Base-by-base conservation (phyloP, 768 basidiomycete species). In the Asterophora lycoperdoides region DNA sequence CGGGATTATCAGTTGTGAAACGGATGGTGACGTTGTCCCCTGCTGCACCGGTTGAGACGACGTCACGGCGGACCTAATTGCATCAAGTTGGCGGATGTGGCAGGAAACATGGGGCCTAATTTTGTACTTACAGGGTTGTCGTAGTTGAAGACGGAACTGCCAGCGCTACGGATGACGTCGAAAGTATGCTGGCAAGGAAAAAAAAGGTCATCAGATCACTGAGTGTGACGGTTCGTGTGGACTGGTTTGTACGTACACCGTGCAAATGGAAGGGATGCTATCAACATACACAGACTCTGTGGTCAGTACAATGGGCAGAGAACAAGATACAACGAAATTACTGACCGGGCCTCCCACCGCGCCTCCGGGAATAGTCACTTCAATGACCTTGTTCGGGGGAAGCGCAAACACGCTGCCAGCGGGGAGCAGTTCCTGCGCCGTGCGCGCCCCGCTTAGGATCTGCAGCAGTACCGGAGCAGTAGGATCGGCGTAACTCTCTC, bases 1-100 rank as follows among this genome's bases (percentile, higher is more conserved):
- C 79, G 30, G 77, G 59, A 48, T 79, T 79, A 42, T 79, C 72
- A 1, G 78, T 78, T 1, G 57, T 61, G 59, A 79, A 80, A 1
- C 79, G 67, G 48, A 82, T 70, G 0, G 73, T 72, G 15, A 73
- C 70, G 46, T 69, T 69, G 50, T 68, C 68, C 1, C 62, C 66
- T 1, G 50, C 46, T 4, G 44, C 38, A 3, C 72, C 75, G 13
- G 60, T 59, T 41, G 56, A 66, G 34, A 68, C 68, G 0, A 68
- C 68, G 46, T 71, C 69, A 13, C 69, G 59, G 6, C 58, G 53
- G 17, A 67, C 55, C 53, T 54, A 39, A 0, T 13, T 5, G 29
- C 3, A 6, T 17, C 15, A 9, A 10, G 8, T 36, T 36, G n/a
- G 18, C 19, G 3, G 23, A 38, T 15, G 17, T 19, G 17, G 37